phyloP scores from a whole-genome alignment of 2,329 filamentous ascomycete species.

The Colletotrichum navitas region DNA sequence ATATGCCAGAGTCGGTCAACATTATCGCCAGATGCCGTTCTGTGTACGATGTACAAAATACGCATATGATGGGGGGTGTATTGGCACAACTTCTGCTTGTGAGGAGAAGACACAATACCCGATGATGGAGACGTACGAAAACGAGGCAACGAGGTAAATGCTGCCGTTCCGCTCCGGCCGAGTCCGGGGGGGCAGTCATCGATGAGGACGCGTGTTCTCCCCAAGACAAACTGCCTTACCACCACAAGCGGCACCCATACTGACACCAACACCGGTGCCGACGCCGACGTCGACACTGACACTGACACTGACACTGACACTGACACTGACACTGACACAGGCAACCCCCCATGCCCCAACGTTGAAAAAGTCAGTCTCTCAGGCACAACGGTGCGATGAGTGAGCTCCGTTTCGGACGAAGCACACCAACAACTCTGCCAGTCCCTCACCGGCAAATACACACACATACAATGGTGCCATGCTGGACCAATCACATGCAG shows the following conservation, averaged over 20 bases:
- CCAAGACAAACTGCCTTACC: conserved; percentile 5
- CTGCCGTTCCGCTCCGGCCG: conserved; percentile 25
- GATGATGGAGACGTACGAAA: conserved; percentile 1
- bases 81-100: not conserved
- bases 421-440: conserved; percentile 7
- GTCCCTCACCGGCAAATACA: not conserved
- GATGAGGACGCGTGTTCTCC: not conserved
- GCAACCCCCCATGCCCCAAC: not conserved
- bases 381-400: conserved; percentile 9
- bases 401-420: conserved; percentile 17
- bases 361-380: conserved; percentile 1
- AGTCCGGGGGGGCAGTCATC: conserved; percentile 6
- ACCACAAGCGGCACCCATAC: not conserved
- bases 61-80: not conserved
- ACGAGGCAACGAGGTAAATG: conserved; percentile 27
- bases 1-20: conserved; percentile 13
- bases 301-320: not conserved
- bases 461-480: conserved; percentile 13
- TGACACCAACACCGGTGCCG: not conserved
- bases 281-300: not conserved
- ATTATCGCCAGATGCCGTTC: not conserved
- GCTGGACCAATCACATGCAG: conserved; percentile 17
- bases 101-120: not conserved
- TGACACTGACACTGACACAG: not conserved
- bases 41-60: not conserved